These are phyloP conservation scores for Haplographium delicatum DNA, from an alignment of 495 filamentous ascomycete genomes.

Conservation along the genomic window DNA sequence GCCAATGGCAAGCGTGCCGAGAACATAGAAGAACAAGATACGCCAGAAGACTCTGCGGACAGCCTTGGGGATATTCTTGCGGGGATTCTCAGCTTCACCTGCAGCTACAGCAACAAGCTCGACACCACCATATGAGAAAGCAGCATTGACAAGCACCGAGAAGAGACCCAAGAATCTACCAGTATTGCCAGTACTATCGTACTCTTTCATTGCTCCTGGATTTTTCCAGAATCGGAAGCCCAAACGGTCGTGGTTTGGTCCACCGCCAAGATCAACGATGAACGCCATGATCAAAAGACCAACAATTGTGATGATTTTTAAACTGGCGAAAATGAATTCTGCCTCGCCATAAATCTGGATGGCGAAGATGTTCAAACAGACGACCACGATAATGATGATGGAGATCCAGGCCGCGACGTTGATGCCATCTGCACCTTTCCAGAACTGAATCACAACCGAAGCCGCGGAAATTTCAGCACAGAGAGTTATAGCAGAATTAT, in stretches of 20 bases:
- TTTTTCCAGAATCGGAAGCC: conserved; percentile 77
- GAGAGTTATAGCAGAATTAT: conserved; percentile 57
- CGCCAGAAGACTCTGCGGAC: conserved; percentile 44
- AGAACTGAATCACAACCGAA: conserved; percentile 69
- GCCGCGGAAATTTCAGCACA: conserved; percentile 74
- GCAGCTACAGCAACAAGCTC: conserved; percentile 54
- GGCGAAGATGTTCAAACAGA: conserved; percentile 61
- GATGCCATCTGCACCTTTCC: conserved; percentile 48
- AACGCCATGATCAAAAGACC: conserved; percentile 39
- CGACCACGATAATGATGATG: conserved; percentile 68
- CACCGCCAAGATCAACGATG: conserved; percentile 34
- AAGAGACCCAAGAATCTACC: conserved; percentile 40
- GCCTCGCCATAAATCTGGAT: conserved; percentile 67
- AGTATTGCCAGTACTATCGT: conserved; percentile 30
- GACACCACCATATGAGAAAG: conserved; percentile 53
- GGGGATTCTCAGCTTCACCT: conserved; percentile 37
- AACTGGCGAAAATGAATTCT: conserved; percentile 66
- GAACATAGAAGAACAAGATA: conserved; percentile 52
- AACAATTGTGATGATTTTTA: conserved; percentile 72
- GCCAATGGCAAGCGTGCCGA: conserved; percentile 50
- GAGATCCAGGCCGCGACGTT: conserved; percentile 65
- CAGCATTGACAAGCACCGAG: conserved; percentile 41
- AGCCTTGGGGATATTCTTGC: conserved; percentile 47
- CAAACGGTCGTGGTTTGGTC: conserved; percentile 31
- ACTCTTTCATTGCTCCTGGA: conserved; percentile 51